phyloP scores from a whole-genome alignment of 2,329 filamentous ascomycete species.

The Aspergillus sp. region DNA sequence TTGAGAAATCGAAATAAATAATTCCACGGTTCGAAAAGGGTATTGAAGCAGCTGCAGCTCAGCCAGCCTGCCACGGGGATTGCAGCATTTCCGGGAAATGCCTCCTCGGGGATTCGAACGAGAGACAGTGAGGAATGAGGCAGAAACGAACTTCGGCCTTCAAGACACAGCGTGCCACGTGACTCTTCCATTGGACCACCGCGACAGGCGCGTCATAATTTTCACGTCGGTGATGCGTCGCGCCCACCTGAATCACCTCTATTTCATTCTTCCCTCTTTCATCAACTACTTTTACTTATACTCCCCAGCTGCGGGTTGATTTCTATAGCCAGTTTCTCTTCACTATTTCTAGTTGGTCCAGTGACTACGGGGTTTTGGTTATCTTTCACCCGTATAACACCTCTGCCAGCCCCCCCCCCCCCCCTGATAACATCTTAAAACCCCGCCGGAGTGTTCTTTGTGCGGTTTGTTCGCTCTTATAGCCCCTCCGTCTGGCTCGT shows the following conservation, averaged over 20 bases:
- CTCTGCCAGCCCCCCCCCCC: neutral
- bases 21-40: neutral
- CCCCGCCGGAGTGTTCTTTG: neutral
- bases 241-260: neutral
- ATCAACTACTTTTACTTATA: too few species aligned
- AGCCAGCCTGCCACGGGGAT: neutral
- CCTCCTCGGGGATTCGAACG: conserved; percentile 18
- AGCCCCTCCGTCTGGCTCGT: neutral
- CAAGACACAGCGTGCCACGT: conserved; percentile 5
- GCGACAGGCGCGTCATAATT: conserved; percentile 7
- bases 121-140: neutral
- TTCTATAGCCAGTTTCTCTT: neutral
- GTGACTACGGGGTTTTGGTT: neutral
- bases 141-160: neutral
- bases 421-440: neutral
- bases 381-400: neutral
- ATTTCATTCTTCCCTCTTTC: neutral
- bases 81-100: neutral
- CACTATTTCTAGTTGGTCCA: neutral
- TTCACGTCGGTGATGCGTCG: conserved; percentile 5
- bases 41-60: too few species aligned
- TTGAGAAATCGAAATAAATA: neutral
- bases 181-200: conserved; percentile 21
- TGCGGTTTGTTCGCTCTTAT: neutral
- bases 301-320: too few species aligned